Evolutionary conservation across 2,329 filamentous ascomycete species (phyloP).

Genomic region (Anisogramma anomala): DNA sequence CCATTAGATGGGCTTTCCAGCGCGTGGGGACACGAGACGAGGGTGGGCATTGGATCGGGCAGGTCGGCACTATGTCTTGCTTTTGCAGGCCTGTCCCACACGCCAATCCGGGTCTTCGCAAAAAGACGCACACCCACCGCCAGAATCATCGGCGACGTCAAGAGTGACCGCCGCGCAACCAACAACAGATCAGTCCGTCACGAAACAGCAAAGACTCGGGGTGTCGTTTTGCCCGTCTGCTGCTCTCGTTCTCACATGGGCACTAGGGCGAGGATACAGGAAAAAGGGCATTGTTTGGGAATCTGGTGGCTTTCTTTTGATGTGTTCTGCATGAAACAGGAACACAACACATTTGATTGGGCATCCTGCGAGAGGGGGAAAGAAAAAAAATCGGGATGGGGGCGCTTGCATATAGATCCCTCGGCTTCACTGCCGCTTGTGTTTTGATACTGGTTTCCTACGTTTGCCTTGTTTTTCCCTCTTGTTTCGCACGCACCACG

Average conservation of each 20-base stretch:
- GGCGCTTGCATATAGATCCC: constrained; percentile 20
- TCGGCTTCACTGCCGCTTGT: constrained; percentile 13
- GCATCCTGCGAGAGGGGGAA: constrained; percentile 14
- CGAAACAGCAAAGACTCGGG: too few species aligned
- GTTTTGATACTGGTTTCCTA: too few species aligned
- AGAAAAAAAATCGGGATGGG: constrained; percentile 17
- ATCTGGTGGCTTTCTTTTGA: constrained; percentile 5
- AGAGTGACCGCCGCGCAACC: too few species aligned
- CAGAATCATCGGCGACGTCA: too few species aligned
- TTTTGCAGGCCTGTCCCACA: constrained; percentile 11
- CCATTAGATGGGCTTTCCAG: constrained; percentile 14
- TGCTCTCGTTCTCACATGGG: too few species aligned
- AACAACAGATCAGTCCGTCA: too few species aligned
- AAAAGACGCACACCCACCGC: too few species aligned
- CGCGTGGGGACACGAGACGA: constrained; percentile 12
- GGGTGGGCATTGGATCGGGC: constrained; percentile 1
- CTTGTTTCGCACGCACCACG: too few species aligned
- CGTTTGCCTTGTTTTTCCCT: constrained; percentile 7
- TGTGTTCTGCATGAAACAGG: constrained; percentile 11
- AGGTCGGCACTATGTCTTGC: constrained; percentile 13
- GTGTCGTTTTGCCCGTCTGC: too few species aligned
- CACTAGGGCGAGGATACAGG: too few species aligned
- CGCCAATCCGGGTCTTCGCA: too few species aligned
- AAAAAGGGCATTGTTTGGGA: too few species aligned
- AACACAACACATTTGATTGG: constrained; percentile 5